Evolutionary conservation across 495 filamentous ascomycete species (phyloP).

Genomic region (Astrothelium subdiscretum): DNA sequence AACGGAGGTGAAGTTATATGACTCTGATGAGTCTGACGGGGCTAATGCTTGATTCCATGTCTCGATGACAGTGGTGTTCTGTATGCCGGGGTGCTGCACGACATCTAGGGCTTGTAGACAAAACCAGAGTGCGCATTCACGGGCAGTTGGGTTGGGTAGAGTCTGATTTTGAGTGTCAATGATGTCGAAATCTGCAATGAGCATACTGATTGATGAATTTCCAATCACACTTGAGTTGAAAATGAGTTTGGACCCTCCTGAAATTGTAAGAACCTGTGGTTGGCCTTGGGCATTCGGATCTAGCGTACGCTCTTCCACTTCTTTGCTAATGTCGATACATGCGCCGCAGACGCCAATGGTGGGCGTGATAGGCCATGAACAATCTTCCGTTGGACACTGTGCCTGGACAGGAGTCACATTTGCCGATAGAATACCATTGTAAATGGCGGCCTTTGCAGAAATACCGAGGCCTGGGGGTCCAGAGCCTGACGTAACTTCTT

Average conservation of each 20-base stretch:
- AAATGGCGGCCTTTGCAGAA: background rate
- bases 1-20: background rate
- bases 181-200: background rate
- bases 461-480: background rate
- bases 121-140: background rate
- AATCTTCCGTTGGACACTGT: background rate
- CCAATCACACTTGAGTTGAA: background rate
- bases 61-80: background rate
- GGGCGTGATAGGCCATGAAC: background rate
- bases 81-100: background rate
- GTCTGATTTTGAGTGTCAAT: background rate
- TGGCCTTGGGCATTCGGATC: background rate
- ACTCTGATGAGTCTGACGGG: background rate
- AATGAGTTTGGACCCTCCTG: background rate
- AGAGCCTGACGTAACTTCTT: background rate
- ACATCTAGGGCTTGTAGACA: background rate
- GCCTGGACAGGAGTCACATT: background rate
- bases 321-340: background rate
- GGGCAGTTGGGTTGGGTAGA: background rate
- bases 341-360: background rate
- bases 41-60: background rate
- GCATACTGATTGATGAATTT: background rate
- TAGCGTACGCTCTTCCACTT: background rate
- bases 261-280: background rate
- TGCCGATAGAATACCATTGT: background rate